Conservation (phyloP, 768 basidiomycete genomes). For the Termitomyces sp. region DNA sequence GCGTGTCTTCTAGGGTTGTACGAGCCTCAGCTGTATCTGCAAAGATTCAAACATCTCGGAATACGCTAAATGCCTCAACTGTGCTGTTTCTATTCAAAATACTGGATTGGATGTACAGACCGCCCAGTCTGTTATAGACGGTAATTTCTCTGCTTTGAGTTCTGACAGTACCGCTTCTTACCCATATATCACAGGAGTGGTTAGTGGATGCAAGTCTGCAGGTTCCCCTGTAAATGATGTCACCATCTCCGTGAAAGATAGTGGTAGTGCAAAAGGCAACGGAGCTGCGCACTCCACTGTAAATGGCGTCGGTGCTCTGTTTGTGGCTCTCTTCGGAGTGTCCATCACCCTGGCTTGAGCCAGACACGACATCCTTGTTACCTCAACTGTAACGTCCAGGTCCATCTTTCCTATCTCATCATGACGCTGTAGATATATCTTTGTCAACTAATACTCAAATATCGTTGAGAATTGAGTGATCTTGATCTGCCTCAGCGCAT, state of each 20-base stretch:
- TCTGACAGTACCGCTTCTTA: background rate
- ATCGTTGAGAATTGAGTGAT: background rate
- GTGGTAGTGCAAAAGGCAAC: background rate
- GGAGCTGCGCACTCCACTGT: background rate
- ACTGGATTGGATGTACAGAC: background rate
- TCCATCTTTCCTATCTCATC: no score
- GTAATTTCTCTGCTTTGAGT: background rate
- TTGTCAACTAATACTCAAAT: background rate
- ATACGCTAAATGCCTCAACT: background rate
- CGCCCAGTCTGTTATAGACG: background rate
- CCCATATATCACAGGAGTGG: background rate
- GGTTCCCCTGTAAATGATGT: background rate
- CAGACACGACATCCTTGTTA: background rate
- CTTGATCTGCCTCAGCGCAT: background rate
- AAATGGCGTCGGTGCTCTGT: background rate
- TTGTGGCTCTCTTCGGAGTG: background rate
- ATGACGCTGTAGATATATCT: no score
- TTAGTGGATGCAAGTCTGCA: background rate
- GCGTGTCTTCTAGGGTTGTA: background rate
- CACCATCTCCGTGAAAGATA: background rate
- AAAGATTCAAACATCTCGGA: background rate
- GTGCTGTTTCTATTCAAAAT: background rate
- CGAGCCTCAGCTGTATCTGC: background rate
- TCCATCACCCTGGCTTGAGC: background rate
- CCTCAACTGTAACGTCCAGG: no score